Conservation (phyloP, 2,329 filamentous ascomycete species). For the Fusarium drepaniforme region DNA sequence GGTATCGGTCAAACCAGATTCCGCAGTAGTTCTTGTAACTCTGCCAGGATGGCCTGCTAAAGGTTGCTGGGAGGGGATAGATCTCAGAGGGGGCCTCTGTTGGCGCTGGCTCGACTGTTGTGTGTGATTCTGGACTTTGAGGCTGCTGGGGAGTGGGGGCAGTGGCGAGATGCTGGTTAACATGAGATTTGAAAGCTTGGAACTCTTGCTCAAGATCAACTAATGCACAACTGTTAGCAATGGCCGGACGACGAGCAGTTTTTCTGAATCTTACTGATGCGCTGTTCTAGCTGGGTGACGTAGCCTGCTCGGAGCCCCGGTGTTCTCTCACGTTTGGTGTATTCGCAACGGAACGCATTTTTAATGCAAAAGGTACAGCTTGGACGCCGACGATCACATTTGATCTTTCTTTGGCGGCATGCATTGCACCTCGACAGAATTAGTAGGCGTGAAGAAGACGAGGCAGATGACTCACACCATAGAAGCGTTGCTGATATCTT, state of each 20-base stretch:
- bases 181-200: neutral
- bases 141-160: neutral
- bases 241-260: no score
- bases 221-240: neutral
- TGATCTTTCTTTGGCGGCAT: conserved; percentile 9
- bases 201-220: conserved; percentile 12
- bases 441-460: neutral
- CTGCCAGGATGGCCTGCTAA: neutral
- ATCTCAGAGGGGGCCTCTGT: no score
- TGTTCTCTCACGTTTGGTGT: neutral
- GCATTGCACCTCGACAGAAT: neutral
- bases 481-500: neutral
- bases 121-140: neutral
- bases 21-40: neutral
- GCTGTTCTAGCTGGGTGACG: conserved; percentile 6
- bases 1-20: conserved; percentile 19
- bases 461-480: neutral
- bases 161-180: neutral
- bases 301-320: conserved; percentile 16
- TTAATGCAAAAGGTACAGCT: conserved; percentile 11
- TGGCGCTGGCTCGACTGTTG: neutral
- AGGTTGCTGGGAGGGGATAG: no score
- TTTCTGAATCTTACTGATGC: neutral
- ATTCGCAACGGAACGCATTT: conserved; percentile 10
- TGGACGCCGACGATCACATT: conserved; percentile 10